Conservation (phyloP, 345 rosid genomes). For the Acer saccharum region DNA sequence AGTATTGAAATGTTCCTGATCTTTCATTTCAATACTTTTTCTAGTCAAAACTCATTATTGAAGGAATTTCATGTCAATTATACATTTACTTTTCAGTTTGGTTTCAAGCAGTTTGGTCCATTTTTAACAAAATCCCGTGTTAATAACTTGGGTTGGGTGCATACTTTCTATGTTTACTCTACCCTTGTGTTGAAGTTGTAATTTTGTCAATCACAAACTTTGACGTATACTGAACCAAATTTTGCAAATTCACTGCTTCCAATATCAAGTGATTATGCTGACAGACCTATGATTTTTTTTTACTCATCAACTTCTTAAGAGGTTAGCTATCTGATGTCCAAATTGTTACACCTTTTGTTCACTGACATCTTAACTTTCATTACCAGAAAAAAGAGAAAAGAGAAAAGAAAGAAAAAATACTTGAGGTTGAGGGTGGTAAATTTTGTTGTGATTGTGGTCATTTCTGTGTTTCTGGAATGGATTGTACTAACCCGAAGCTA, state of each 20-base stretch:
- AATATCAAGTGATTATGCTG: neutral
- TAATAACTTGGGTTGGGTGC: neutral
- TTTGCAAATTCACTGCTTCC: neutral
- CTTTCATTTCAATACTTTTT: neutral
- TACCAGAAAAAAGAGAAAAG: neutral
- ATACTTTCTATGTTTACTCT: neutral
- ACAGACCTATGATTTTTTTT: neutral
- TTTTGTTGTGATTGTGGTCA: neutral
- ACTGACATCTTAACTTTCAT: neutral
- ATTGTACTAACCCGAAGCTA: neutral
- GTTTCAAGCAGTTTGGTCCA: neutral
- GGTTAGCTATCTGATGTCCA: neutral
- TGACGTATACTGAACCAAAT: neutral
- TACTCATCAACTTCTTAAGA: neutral
- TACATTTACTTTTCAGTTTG: neutral
- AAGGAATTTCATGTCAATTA: neutral
- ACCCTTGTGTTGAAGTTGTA: neutral
- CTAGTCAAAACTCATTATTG: neutral
- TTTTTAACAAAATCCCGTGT: neutral
- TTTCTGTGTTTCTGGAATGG: neutral
- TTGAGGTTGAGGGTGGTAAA: neutral
- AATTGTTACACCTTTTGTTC: neutral
- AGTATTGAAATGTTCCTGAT: neutral
- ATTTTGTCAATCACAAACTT: neutral
- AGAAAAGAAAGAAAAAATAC: neutral